Evolutionary conservation across 495 filamentous ascomycete species (phyloP), one percentile per base, ranked within the genome.

Genomic region (Daldinia childiae): DNA sequence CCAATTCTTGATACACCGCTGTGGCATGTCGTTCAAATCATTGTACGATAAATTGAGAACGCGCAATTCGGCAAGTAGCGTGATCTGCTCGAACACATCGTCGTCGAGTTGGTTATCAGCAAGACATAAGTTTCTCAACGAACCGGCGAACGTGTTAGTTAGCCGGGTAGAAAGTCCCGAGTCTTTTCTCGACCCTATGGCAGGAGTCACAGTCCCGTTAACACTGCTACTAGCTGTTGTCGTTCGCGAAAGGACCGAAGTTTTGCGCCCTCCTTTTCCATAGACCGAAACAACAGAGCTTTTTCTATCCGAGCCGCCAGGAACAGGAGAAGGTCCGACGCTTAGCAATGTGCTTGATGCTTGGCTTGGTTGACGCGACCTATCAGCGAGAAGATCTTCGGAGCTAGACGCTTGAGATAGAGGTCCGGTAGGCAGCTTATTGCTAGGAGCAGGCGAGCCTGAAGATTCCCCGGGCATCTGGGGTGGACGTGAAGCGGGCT

Each of bases 31-130:
- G 68, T 90, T 94, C 45, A 99, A 82, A 58, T 93, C 90, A 72
- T 99, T 99, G 78, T 98, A 98, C 0, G 94, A 97, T 19, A 99
- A 83, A 70, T 99, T 99, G 54, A 99, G 84, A 45, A 97, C 85
- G 14, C 95, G 89, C 56, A 99, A 80, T 76, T 98, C 96, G 1
- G 90, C 85, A 12, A 99, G 87, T 26, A 93, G 84, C 0, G 88
- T 90, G 32, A 98, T 83, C 75, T 98, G 92, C 68, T 97, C 93
- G 74, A 98, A 97, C 2, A 95, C 90, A 66, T 98, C 95, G 73
- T 98, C 95, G 56, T 93, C 90, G 11, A 99, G 82, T 66, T 93
- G 87, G 75, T 99, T 99, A 77, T 99, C 95, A 6, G 95, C 96
- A 56, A 99, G 85, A 71, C 91, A 93, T 1, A 99, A 81, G 74